Base-by-base conservation (phyloP, 208 protist species). In the Trypanosoma cruzi region DNA sequence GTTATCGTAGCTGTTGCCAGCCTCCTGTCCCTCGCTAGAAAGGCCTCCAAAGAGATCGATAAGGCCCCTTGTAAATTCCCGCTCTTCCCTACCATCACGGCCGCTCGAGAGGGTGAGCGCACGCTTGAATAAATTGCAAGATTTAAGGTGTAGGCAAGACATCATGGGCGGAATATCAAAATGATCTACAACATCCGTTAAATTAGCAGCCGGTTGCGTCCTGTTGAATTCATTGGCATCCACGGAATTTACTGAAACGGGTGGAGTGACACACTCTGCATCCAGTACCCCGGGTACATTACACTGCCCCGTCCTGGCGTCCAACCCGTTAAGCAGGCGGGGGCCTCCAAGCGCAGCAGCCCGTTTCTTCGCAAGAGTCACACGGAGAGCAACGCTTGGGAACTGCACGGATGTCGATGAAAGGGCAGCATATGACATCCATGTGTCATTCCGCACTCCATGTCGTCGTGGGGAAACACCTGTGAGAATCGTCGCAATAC, bases 231-330 rank as follows among this genome's bases (percentile, higher is more conserved):
- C 44, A 49, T 46, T 10, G 36, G 36, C 32, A 3, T 40, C 32
- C 32, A 1, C 54, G 20, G 52, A 6, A 56, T 2, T 18, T 3
- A 31, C 22, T 32, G 20, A 49, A 20, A 2, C 20, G 16, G 44
- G 16, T 20, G 22, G 22, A 5, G 3, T 56, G 26, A 55, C 77
- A 49, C 88, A 94, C 75, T 94, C 85, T 76, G 87, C 79, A 69
- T 94, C 88, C 55, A 92, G 75, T 66, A 94, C 77, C 26, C 88
- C 88, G 2, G 77, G 78, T 32, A 68, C 40, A 24, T 68, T 73
- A 71, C 85, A 90, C 69, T 78, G 42, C 42, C 82, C 82, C 2
- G 71, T 74, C 13, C 42, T 55, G 8, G 52, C 18, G 71, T 63
- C 58, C 40, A 92, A 61, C 8, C 83, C 83, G 68, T 89, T 86